Evolutionary conservation across 306 rosid genomes (phyloP).

Genomic region (Sechiopsis laciniata): DNA sequence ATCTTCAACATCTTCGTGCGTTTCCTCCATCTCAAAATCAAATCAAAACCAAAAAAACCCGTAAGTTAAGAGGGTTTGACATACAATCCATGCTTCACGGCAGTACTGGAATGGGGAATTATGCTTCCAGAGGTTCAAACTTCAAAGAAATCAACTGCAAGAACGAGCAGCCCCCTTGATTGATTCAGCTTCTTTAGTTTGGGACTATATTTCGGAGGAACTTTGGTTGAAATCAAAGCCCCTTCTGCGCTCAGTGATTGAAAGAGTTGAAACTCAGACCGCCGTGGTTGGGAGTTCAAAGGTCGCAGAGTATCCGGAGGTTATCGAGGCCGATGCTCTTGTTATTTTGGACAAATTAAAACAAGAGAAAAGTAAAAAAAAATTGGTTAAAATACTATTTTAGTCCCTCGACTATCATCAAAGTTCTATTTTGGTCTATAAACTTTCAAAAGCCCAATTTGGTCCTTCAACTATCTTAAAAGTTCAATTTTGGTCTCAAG

Average conservation of each 20-base stretch:
- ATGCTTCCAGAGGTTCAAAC: conserved; percentile 6
- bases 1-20: conserved; percentile 48
- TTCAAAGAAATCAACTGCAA: not conserved
- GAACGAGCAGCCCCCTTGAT: not conserved
- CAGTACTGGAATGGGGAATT: not conserved
- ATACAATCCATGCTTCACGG: not conserved
- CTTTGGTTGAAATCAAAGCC: conserved; percentile 7
- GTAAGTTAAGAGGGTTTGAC: not conserved
- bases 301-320: conserved; percentile 8
- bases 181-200: not conserved
- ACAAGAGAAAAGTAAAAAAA: no score
- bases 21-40: conserved; percentile 52
- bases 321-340: conserved; percentile 1
- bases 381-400: no score
- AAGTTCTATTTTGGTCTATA: no score
- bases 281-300: conserved; percentile 3
- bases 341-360: no score
- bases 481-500: no score
- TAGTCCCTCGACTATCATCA: no score
- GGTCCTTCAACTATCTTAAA: no score
- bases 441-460: no score
- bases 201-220: not conserved
- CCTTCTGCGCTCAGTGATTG: not conserved
- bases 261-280: conserved; percentile 13
- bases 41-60: conserved; percentile 14